These are phyloP conservation scores for Fusarium penzigii DNA, from an alignment of 2,329 filamentous ascomycete species.

Conservation along the genomic window DNA sequence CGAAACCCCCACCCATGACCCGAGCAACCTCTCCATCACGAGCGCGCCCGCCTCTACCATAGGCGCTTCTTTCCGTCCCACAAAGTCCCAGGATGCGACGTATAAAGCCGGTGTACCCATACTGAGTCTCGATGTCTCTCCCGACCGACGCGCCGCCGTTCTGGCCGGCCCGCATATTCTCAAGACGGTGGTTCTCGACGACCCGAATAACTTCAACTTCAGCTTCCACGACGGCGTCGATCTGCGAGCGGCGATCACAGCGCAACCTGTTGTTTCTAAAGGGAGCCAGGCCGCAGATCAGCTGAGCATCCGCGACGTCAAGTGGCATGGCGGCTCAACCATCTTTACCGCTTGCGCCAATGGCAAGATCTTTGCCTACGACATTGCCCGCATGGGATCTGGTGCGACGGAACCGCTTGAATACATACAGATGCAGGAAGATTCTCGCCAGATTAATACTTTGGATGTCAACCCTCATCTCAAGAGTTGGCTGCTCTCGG, in stretches of 20 bases:
- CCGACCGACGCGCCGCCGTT: constrained; percentile 56
- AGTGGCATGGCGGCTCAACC: constrained; percentile 55
- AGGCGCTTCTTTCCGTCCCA: constrained; percentile 48
- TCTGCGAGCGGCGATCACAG: constrained; percentile 55
- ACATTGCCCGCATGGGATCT: constrained; percentile 52
- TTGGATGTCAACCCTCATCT: constrained; percentile 64
- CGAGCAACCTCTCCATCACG: constrained; percentile 41
- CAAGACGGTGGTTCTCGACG: constrained; percentile 60
- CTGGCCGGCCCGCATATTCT: constrained; percentile 61
- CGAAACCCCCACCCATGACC: constrained; percentile 47
- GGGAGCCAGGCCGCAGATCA: constrained; percentile 51
- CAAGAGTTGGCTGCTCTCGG: constrained; percentile 59
- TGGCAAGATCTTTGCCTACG: constrained; percentile 66
- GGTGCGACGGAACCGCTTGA: constrained; percentile 49
- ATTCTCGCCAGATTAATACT: constrained; percentile 64
- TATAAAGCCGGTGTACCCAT: constrained; percentile 56
- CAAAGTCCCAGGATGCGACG: constrained; percentile 56
- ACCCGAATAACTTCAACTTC: constrained; percentile 38
- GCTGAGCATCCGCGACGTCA: constrained; percentile 64
- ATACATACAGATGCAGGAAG: constrained; percentile 60
- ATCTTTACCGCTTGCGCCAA: constrained; percentile 65
- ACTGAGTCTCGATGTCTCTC: constrained; percentile 57
- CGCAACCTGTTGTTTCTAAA: constrained; percentile 44
- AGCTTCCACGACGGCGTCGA: constrained; percentile 58
- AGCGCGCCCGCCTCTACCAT: constrained; percentile 43